These are phyloP conservation scores for Ophiocordyceps polyrhachis-furcata DNA, from an alignment of 2,329 filamentous ascomycete species.

Conservation along the genomic window DNA sequence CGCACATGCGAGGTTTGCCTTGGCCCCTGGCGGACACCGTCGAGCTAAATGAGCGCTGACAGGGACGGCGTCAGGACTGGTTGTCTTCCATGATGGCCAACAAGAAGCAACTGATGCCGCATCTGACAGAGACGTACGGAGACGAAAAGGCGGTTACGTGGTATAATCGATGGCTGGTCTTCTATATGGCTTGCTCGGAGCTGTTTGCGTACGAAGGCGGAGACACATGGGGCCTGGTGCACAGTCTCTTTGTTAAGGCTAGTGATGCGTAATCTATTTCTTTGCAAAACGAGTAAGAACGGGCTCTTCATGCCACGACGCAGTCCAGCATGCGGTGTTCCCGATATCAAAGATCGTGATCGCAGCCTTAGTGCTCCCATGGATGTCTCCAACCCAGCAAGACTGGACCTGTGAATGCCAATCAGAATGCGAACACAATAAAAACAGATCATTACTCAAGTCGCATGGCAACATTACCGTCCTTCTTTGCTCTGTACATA, in stretches of 20 bases:
- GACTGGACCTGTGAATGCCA: constrained; percentile 38
- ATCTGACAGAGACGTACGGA: constrained; percentile 46
- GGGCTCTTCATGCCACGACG: no score
- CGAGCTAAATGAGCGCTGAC: background rate
- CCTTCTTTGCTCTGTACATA: constrained; percentile 93
- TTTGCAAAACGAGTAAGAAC: background rate
- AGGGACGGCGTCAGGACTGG: constrained; percentile 31
- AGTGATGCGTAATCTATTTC: background rate
- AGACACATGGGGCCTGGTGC: constrained; percentile 48
- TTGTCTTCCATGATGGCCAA: constrained; percentile 37
- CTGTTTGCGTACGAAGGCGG: constrained; percentile 47
- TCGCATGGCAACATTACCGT: constrained; percentile 35
- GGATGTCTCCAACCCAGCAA: constrained; percentile 89
- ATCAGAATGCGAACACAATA: background rate
- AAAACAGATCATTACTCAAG: no score
- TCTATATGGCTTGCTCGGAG: constrained; percentile 53
- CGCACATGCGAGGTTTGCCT: constrained; percentile 44
- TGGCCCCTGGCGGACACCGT: background rate
- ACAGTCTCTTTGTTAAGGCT: constrained; percentile 47
- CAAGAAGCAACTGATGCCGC: constrained; percentile 43
- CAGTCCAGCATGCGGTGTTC: background rate
- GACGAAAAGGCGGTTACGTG: constrained; percentile 38
- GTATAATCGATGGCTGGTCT: constrained; percentile 56
- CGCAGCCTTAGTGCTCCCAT: constrained; percentile 63
- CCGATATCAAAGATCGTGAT: background rate